Evolutionary conservation across 768 basidiomycete genomes (phyloP).

Genomic region (Podaxis pistillaris): DNA sequence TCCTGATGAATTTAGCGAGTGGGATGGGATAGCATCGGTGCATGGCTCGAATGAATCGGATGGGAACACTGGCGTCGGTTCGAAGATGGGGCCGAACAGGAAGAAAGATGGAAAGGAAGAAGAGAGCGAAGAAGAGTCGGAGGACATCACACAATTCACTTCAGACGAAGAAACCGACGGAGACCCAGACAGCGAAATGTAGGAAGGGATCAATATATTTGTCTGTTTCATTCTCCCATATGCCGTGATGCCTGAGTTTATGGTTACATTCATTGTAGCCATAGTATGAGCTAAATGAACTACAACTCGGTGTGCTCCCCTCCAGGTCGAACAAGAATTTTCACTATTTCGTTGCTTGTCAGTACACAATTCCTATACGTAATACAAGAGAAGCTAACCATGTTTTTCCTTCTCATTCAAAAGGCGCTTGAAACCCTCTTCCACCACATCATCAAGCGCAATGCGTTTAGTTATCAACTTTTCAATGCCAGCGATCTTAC

Average conservation of each 20-base stretch:
- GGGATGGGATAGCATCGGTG: neutral
- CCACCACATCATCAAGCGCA: constrained; percentile 38
- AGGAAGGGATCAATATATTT: too few relatives aligned
- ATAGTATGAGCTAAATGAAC: neutral
- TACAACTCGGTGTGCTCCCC: neutral
- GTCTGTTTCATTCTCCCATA: too few relatives aligned
- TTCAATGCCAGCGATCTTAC: constrained; percentile 36
- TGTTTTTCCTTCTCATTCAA: constrained; percentile 40
- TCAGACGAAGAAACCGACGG: too few relatives aligned
- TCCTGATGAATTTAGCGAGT: neutral
- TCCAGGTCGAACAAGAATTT: constrained; percentile 35
- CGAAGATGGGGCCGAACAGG: neutral
- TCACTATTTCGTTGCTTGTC: constrained; percentile 25
- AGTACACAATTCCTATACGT: neutral
- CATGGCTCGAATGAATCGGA: too few relatives aligned
- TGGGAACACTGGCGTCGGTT: too few relatives aligned
- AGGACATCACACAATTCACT: too few relatives aligned
- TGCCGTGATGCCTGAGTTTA: too few relatives aligned
- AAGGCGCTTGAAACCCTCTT: constrained; percentile 40
- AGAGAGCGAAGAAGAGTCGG: too few relatives aligned
- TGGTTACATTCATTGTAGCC: too few relatives aligned
- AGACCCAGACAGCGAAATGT: too few relatives aligned
- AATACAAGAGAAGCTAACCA: constrained; percentile 24
- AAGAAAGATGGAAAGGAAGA: too few relatives aligned
- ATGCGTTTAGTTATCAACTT: constrained; percentile 43